A percentile compares a stretch with the other conserved stretches of the same genome.
Evolutionary conservation across 2,329 filamentous ascomycete species (phyloP).

Genomic region (Phyllosticta paracitricarpa): DNA sequence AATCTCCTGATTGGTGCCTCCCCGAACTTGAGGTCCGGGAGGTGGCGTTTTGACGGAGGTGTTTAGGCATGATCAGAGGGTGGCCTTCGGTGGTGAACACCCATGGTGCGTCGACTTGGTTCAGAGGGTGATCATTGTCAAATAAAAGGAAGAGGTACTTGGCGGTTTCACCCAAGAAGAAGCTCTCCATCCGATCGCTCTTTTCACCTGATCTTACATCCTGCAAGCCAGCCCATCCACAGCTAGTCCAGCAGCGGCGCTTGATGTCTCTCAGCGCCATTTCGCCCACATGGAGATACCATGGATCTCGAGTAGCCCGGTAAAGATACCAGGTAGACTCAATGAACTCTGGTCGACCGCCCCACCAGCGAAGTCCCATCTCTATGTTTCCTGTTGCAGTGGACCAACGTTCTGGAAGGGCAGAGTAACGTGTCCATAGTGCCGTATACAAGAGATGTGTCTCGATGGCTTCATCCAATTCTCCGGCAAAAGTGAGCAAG

Average conservation of each 20-base stretch:
- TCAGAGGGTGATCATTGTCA: constrained; percentile 75
- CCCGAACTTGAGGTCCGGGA: neutral
- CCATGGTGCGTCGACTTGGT: constrained; percentile 73
- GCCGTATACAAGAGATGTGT: constrained; percentile 86
- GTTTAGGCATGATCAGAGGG: constrained; percentile 68
- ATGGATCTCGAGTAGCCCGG: constrained; percentile 83
- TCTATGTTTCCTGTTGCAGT: constrained; percentile 75
- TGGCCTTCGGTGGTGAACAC: constrained; percentile 97
- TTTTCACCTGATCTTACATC: constrained; percentile 60
- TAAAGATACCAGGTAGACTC: constrained; percentile 97
- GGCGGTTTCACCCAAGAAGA: constrained; percentile 91
- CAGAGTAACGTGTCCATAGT: constrained; percentile 90
- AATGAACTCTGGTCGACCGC: constrained; percentile 88
- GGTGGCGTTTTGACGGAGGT: constrained; percentile 18
- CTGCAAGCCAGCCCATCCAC: constrained; percentile 80
- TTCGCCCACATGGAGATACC: constrained; percentile 92
- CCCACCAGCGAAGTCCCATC: constrained; percentile 85
- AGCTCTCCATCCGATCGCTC: constrained; percentile 95
- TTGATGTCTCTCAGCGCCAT: constrained; percentile 89
- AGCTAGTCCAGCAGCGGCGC: constrained; percentile 77
- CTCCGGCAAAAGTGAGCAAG: constrained; percentile 72
- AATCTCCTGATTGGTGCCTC: neutral
- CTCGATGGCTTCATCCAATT: constrained; percentile 82
- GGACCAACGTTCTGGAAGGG: constrained; percentile 89
- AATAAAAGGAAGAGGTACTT: constrained; percentile 94